Percentiles rank a stretch among this genome's conserved stretches.
phyloP scores from a whole-genome alignment of 2,329 filamentous ascomycete genomes.

The Pestalotiopsis sp. region DNA sequence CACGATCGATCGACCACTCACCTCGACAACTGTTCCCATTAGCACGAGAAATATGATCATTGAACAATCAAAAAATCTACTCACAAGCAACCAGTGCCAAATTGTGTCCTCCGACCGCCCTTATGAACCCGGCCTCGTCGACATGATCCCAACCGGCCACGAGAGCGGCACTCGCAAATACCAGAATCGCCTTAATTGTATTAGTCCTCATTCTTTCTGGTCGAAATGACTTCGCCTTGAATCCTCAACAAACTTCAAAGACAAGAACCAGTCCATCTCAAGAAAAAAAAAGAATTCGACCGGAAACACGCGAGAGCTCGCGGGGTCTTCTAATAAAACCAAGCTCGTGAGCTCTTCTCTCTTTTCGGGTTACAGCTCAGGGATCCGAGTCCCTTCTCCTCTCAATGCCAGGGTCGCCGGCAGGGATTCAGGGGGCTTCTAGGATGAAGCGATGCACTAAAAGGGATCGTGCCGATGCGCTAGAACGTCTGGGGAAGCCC shows the following conservation, averaged over 20 bases:
- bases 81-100: slow-evolving; percentile 32
- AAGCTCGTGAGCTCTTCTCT: neutral
- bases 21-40: slow-evolving; percentile 22
- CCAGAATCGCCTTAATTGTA: neutral
- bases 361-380: neutral
- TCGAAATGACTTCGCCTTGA: neutral
- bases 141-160: slow-evolving; percentile 26
- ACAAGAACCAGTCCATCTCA: neutral
- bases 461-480: slow-evolving; percentile 1
- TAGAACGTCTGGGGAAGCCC: slow-evolving; percentile 14
- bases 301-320: slow-evolving; percentile 5
- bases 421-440: neutral
- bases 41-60: neutral
- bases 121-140: slow-evolving; percentile 26
- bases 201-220: neutral
- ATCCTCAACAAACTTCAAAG: neutral
- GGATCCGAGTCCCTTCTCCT: neutral
- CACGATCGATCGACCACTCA: slow-evolving; percentile 13
- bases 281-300: neutral
- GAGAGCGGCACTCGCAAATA: neutral
- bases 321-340: slow-evolving; percentile 21
- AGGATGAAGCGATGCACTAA: slow-evolving; percentile 4
- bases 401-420: neutral
- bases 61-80: slow-evolving; percentile 6
- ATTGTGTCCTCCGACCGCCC: slow-evolving; percentile 27